These are phyloP conservation scores for Geranomyces variabilis DNA, from an alignment of 192 early-diverging fungal genomes.

Conservation along the genomic window DNA sequence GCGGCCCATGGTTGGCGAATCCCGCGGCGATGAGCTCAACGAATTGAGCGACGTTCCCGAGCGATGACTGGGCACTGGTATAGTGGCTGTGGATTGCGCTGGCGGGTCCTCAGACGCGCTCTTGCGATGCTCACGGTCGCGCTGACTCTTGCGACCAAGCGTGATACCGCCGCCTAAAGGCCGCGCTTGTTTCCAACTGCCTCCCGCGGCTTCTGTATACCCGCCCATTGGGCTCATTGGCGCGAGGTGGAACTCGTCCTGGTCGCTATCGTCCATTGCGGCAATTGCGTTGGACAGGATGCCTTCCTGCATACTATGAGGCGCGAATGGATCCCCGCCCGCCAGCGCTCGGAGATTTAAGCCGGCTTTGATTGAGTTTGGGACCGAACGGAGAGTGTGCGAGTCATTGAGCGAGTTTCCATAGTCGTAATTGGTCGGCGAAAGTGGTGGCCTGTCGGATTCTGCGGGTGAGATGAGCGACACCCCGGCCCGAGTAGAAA, in stretches of 20 bases:
- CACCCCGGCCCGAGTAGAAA: no score
- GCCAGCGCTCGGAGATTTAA: background rate
- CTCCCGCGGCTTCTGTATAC: background rate
- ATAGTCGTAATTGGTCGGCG: background rate
- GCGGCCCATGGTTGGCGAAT: background rate
- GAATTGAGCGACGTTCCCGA: slow-evolving; percentile 5
- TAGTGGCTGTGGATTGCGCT: background rate
- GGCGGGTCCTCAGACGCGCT: background rate
- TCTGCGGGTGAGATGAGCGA: background rate
- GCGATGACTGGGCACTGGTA: background rate
- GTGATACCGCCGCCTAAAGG: background rate
- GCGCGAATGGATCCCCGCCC: background rate
- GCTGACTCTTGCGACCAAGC: background rate
- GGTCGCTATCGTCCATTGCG: slow-evolving; percentile 23
- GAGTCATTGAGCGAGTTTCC: background rate
- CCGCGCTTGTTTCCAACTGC: background rate
- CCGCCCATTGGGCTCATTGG: slow-evolving; percentile 1
- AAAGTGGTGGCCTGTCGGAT: background rate
- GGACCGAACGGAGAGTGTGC: background rate
- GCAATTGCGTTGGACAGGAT: slow-evolving; percentile 22
- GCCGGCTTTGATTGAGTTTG: background rate
- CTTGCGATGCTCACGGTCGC: background rate
- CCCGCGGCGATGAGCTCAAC: background rate
- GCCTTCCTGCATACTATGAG: slow-evolving; percentile 27
- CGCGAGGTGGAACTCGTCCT: slow-evolving; percentile 19